A percentile compares a stretch with the other conserved stretches of the same genome.
These are phyloP conservation scores for Karstenula rhodostoma DNA, from an alignment of 2,329 filamentous ascomycete species.

Conservation along the genomic window DNA sequence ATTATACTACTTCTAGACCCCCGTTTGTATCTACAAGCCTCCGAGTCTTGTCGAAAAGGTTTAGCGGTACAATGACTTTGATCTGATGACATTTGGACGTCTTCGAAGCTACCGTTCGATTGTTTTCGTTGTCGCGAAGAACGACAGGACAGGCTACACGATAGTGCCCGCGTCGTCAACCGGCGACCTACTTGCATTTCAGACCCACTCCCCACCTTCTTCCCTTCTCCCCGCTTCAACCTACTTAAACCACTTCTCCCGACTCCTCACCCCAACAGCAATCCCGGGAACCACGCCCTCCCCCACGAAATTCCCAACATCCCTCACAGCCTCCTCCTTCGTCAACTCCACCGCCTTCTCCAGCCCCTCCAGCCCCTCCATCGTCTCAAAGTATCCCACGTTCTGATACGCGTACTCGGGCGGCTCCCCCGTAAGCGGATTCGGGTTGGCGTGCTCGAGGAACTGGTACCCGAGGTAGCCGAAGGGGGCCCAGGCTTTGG, in stretches of 20 bases:
- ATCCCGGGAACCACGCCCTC: not conserved
- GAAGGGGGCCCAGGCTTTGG: not conserved
- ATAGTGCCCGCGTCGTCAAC: too few relatives aligned
- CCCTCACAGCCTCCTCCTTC: not conserved
- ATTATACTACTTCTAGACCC: too few relatives aligned
- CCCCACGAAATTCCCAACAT: not conserved
- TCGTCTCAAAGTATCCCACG: not conserved
- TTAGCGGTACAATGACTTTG: too few relatives aligned
- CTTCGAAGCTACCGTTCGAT: too few relatives aligned
- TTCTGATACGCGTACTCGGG: not conserved
- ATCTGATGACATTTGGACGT: too few relatives aligned
- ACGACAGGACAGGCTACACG: too few relatives aligned
- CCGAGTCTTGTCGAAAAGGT: too few relatives aligned
- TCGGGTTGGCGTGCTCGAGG: not conserved
- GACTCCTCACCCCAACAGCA: not conserved
- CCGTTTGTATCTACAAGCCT: too few relatives aligned
- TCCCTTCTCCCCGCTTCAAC: not conserved
- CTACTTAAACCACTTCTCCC: not conserved
- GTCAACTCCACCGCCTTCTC: not conserved
- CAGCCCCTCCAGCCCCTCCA: not conserved
- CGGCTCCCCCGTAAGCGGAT: not conserved
- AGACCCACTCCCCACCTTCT: too few relatives aligned
- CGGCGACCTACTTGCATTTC: too few relatives aligned
- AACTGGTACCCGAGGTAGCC: conserved; percentile 2
- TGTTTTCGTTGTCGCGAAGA: too few relatives aligned